Conservation (phyloP, 208 protist species). For the Leishmania gerbilli region DNA sequence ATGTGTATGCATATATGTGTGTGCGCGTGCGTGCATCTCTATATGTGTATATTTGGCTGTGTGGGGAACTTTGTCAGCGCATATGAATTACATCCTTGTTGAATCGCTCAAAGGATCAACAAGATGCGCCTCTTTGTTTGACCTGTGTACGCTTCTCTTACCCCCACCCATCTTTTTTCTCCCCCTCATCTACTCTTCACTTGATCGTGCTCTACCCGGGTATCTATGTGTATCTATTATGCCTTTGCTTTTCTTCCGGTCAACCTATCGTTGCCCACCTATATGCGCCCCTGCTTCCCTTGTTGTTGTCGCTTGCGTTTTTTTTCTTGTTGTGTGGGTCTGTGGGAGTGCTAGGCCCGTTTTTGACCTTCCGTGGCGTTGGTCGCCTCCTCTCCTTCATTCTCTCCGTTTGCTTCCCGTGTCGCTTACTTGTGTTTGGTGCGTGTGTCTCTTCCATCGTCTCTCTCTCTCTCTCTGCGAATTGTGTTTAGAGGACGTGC, state of each 20-base stretch:
- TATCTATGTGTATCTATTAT: background rate
- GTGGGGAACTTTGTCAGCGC: background rate
- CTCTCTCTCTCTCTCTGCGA: background rate
- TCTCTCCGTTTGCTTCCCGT: background rate
- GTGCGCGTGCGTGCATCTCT: background rate
- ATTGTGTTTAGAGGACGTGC: background rate
- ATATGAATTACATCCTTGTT: background rate
- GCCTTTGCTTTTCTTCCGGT: background rate
- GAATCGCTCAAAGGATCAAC: slow-evolving; percentile 1
- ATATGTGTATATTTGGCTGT: too few relatives aligned
- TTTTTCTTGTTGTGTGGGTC: background rate
- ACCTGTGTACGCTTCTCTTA: background rate
- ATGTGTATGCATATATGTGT: background rate
- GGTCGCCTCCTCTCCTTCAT: background rate
- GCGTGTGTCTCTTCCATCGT: background rate
- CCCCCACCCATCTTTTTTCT: background rate
- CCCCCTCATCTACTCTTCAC: background rate
- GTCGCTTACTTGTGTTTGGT: background rate
- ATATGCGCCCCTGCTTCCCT: background rate
- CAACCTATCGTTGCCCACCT: background rate
- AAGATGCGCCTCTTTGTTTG: background rate
- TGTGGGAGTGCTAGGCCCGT: background rate
- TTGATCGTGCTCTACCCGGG: background rate
- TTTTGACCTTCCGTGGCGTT: background rate
- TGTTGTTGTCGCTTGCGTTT: background rate